Base-by-base conservation (phyloP, 352 stramenopile species). In the Phytophthora crassamura region DNA sequence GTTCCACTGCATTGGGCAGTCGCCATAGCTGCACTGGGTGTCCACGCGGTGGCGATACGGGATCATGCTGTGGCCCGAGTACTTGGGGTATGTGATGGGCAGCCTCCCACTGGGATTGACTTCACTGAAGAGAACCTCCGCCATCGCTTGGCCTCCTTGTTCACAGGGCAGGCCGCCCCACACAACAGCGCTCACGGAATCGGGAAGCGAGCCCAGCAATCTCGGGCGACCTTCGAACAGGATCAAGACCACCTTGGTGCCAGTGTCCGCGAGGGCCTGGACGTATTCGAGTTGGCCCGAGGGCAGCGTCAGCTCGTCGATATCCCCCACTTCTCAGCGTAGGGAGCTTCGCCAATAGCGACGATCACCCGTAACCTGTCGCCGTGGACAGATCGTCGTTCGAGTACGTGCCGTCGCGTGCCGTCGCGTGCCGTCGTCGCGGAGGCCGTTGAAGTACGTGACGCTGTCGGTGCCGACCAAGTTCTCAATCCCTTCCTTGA, bases 81-180 rank as follows among this genome's bases (percentile, higher is more conserved):
- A 55, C 64, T 83, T 86, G 7, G 81, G 87, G 62, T 93, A 97
- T 15, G 86, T 95, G 54, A 97, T 88, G 0, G 89, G 84, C 16
- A 96, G 53, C 36, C 72, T 69, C 5, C 86, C 89, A 28, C 85
- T 95, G 16, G 89, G 89, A 60, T 94, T 96, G 14, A 90, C 76
- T 8, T 78, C 45, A 7, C 90, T 89, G 39, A 81, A 89, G 9
- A 96, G 35, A 36, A 97, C 82, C 53, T 97, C 86, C 5, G 90
- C 84, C 38, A 97, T 84, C 5, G 88, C 89, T 61, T 91, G 82
- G 1, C 90, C 90, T 28, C 90, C 89, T n/a, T 81, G 58, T 38
- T 93, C 84, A 11, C 90, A 88, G 1, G 86, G 80, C 8, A 96
- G 66, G 48, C 90, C 79, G 5, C 69, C 86, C 43, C 91, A 64